These are phyloP conservation scores for Iris macrosiphon DNA, from an alignment of 106 monocot genomes.

Conservation along the genomic window DNA sequence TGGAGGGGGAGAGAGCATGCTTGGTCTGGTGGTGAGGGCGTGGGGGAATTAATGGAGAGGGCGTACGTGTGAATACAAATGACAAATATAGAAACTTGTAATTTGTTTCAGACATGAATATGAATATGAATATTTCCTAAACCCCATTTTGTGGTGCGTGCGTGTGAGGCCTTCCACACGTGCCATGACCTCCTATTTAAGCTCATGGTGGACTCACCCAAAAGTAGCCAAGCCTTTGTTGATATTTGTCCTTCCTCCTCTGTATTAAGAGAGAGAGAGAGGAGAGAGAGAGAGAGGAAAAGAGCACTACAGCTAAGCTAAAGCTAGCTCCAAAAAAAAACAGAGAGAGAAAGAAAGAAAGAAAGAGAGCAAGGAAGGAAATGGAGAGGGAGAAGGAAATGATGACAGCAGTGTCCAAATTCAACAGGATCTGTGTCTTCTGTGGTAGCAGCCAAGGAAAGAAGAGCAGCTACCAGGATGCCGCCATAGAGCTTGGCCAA, in stretches of 20 bases:
- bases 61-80: conserved; percentile 12
- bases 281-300: conserved; percentile 6
- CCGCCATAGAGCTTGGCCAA: conserved; percentile 63
- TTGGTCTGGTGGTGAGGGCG: conserved; percentile 7
- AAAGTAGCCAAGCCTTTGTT: conserved; percentile 13
- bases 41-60: conserved; percentile 12
- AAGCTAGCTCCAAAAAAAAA: conserved; percentile 5
- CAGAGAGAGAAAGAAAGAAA: neutral
- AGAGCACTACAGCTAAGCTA: too few species aligned
- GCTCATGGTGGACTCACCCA: conserved; percentile 14
- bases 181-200: conserved; percentile 15
- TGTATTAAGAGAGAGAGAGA: conserved; percentile 7
- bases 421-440: conserved; percentile 82
- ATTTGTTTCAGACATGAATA: too few species aligned
- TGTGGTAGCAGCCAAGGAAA: conserved; percentile 84
- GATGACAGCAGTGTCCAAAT: conserved; percentile 37
- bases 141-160: too few species aligned
- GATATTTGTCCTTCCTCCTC: conserved; percentile 11
- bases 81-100: too few species aligned
- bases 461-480: conserved; percentile 81
- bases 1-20: conserved; percentile 39
- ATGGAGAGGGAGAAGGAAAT: conserved; percentile 27
- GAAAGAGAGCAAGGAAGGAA: neutral
- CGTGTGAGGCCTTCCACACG: conserved; percentile 14
- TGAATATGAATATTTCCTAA: neutral